Percentiles rank a stretch among this genome's conserved stretches.
Conservation (phyloP, 495 filamentous ascomycete genomes). For the Daldinia bambusicola region DNA sequence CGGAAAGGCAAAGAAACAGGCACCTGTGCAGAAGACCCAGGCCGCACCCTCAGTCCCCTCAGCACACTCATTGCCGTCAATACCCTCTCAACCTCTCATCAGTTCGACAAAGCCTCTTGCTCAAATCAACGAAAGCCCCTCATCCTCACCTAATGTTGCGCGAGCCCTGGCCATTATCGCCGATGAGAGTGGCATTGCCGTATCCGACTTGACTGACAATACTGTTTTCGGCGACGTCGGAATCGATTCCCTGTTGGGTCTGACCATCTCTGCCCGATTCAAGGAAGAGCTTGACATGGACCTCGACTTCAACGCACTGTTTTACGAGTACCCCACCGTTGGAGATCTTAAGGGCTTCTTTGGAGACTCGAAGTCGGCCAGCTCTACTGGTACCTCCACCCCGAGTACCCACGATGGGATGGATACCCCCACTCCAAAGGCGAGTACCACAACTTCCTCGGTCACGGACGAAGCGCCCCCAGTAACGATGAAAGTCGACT, state of each 20-base stretch:
- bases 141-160: background rate
- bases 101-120: background rate
- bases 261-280: constrained; percentile 1
- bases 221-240: constrained; percentile 5
- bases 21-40: background rate
- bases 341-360: constrained; percentile 5
- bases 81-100: background rate
- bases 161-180: background rate
- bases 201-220: background rate
- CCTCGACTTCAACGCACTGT: constrained; percentile 8
- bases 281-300: constrained; percentile 9
- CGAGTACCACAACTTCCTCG: background rate
- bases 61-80: background rate
- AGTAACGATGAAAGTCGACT: background rate
- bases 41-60: no score
- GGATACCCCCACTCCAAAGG: background rate
- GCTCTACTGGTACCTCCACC: background rate
- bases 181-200: constrained; percentile 4
- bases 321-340: constrained; percentile 4
- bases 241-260: constrained; percentile 2
- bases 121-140: background rate
- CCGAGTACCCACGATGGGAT: background rate
- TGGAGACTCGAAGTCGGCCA: constrained; percentile 4
- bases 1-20: background rate
- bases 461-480: background rate